A percentile compares a stretch with the other conserved stretches of the same genome.
These are phyloP conservation scores for Colletotrichum melonis DNA, from an alignment of 2,329 filamentous ascomycete genomes.

Conservation along the genomic window DNA sequence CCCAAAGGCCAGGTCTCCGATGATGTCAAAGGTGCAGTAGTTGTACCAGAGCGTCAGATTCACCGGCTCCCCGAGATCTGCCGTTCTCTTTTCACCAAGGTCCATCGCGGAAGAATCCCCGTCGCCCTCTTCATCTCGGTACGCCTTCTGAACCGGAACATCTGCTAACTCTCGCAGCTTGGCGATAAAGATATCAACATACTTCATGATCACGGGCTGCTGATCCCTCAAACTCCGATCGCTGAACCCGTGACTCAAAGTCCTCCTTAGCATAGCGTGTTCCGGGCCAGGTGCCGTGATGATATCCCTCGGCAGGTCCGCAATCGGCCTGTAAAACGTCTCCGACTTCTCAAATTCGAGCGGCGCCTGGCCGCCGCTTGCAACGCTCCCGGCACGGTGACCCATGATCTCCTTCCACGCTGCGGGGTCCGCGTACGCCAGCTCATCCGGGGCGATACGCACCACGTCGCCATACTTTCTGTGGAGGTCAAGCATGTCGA, in stretches of 20 bases:
- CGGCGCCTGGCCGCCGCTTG: not conserved
- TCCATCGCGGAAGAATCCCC: not conserved
- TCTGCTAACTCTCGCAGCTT: conserved; percentile 46
- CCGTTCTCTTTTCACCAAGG: not conserved
- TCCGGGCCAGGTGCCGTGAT: conserved; percentile 33
- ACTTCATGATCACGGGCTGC: conserved; percentile 45
- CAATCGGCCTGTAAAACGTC: conserved; percentile 20
- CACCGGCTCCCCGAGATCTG: not conserved
- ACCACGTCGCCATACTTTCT: conserved; percentile 56
- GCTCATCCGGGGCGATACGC: conserved; percentile 57
- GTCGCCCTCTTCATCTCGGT: not conserved
- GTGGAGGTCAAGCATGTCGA: conserved; percentile 40
- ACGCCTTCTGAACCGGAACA: not conserved
- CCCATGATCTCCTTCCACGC: conserved; percentile 56
- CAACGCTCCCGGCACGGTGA: conserved; percentile 26
- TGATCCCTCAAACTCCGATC: conserved; percentile 40
- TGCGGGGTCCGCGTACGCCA: conserved; percentile 52
- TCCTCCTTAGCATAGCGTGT: conserved; percentile 30
- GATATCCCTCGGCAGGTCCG: conserved; percentile 22
- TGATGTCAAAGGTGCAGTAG: conserved; percentile 44
- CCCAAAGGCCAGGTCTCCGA: conserved; percentile 44
- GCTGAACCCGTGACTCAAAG: conserved; percentile 39
- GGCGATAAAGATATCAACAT: conserved; percentile 52
- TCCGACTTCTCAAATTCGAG: conserved; percentile 23
- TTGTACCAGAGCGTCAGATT: conserved; percentile 43